A percentile compares a stretch with the other conserved stretches of the same genome.
phyloP scores from a whole-genome alignment of 1,284 basidiomycete species.

The Apiotrichum gracile region DNA sequence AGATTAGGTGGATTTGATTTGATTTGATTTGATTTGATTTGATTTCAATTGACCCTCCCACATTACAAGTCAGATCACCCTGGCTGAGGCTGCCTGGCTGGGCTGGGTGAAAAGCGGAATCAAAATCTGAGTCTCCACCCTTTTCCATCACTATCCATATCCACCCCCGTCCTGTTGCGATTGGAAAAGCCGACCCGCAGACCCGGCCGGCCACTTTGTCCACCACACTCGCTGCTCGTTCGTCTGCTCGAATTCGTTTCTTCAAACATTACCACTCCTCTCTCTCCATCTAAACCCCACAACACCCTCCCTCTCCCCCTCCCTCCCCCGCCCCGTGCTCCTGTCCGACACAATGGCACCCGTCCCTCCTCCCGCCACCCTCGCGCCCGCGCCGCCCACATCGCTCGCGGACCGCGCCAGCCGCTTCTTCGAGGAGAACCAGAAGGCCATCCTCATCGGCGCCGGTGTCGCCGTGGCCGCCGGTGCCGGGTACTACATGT shows the following conservation, averaged over 20 bases:
- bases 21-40: no score
- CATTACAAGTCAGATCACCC: no score
- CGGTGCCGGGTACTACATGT: conserved; percentile 67
- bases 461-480: conserved; percentile 68
- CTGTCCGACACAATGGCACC: conserved; percentile 16
- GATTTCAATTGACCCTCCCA: no score
- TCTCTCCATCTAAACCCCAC: not conserved
- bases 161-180: not conserved
- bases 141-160: no score
- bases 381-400: conserved; percentile 16
- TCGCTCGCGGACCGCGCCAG: conserved; percentile 35
- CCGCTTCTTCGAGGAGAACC: conserved; percentile 46
- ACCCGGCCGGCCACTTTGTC: no score
- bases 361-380: conserved; percentile 8
- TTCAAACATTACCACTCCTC: not conserved
- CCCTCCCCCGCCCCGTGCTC: not conserved
- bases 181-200: not conserved
- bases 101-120: no score
- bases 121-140: no score
- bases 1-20: no score
- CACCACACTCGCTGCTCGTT: no score
- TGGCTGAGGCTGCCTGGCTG: no score
- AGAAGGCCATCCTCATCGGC: conserved; percentile 41
- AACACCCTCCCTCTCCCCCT: not conserved
- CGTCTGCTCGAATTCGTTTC: no score